Percentiles rank a stretch among this genome's conserved stretches.
Evolutionary conservation across 305 asterid genomes (phyloP).

Genomic region (Fraxinus ornus): DNA sequence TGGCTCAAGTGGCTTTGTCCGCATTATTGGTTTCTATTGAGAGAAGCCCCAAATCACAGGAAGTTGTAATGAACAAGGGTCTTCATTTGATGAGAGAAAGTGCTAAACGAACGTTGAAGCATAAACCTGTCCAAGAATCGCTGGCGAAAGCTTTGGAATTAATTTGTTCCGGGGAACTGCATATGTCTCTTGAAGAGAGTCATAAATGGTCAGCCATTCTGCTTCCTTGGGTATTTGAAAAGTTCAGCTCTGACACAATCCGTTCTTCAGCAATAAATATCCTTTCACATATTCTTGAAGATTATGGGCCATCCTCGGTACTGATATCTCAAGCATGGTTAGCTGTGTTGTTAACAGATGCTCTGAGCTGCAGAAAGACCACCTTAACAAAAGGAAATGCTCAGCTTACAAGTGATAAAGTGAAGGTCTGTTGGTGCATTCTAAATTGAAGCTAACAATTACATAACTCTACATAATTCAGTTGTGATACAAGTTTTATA

Average conservation of each 20-base stretch:
- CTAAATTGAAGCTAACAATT: neutral
- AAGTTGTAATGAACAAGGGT: conserved; percentile 77
- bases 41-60: conserved; percentile 74
- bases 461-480: neutral
- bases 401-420: conserved; percentile 64
- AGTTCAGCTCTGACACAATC: conserved; percentile 57
- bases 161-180: conserved; percentile 64
- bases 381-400: conserved; percentile 53
- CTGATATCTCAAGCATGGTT: conserved; percentile 98
- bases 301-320: conserved; percentile 87
- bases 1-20: conserved; percentile 80
- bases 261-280: conserved; percentile 80
- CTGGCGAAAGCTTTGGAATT: conserved; percentile 87
- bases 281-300: conserved; percentile 86
- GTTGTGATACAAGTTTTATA: conserved; percentile 11
- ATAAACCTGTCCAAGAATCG: conserved; percentile 73
- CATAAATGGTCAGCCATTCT: conserved; percentile 91
- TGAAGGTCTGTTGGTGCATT: conserved; percentile 60
- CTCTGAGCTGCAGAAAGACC: conserved; percentile 59
- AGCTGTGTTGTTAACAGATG: conserved; percentile 65
- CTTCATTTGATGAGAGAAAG: conserved; percentile 85
- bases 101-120: conserved; percentile 67
- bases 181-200: conserved; percentile 89
- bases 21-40: conserved; percentile 81
- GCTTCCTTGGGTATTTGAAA: conserved; percentile 83